phyloP scores from a whole-genome alignment of 2,329 filamentous ascomycete species.

The Alternaria gansuensis region DNA sequence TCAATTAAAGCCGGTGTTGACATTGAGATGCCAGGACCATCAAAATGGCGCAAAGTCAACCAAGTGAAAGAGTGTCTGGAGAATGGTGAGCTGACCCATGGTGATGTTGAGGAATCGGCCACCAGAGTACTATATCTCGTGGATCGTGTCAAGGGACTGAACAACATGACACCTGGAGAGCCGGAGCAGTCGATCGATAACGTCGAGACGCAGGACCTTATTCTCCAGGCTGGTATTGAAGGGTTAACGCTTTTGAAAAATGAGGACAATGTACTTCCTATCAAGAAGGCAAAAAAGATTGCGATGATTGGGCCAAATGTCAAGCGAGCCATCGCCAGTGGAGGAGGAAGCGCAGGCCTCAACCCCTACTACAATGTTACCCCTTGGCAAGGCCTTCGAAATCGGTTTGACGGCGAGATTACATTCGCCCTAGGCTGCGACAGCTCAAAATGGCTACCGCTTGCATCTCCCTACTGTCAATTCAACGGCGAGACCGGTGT shows the following conservation, averaged over 20 bases:
- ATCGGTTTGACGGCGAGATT: constrained; percentile 64
- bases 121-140: constrained; percentile 70
- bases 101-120: constrained; percentile 55
- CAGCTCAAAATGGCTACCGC: constrained; percentile 71
- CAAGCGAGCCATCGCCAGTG: constrained; percentile 72
- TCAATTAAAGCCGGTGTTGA: constrained; percentile 53
- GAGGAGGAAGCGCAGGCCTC: constrained; percentile 72
- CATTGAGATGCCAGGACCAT: constrained; percentile 54
- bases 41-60: constrained; percentile 52
- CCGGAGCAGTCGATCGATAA: constrained; percentile 64
- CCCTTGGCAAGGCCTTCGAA: constrained; percentile 69
- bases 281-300: constrained; percentile 66
- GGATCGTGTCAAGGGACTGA: constrained; percentile 67
- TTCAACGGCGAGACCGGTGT: constrained; percentile 68
- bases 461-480: constrained; percentile 68
- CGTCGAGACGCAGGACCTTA: constrained; percentile 65
- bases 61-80: constrained; percentile 48
- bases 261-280: constrained; percentile 66
- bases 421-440: constrained; percentile 69
- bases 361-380: constrained; percentile 74
- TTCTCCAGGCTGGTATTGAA: constrained; percentile 68
- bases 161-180: constrained; percentile 65
- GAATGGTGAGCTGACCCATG: constrained; percentile 57
- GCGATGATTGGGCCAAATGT: constrained; percentile 74
- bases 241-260: constrained; percentile 73